These are phyloP conservation scores for Colletotrichum noveboracense DNA, from an alignment of 2,329 filamentous ascomycete species.

Conservation along the genomic window DNA sequence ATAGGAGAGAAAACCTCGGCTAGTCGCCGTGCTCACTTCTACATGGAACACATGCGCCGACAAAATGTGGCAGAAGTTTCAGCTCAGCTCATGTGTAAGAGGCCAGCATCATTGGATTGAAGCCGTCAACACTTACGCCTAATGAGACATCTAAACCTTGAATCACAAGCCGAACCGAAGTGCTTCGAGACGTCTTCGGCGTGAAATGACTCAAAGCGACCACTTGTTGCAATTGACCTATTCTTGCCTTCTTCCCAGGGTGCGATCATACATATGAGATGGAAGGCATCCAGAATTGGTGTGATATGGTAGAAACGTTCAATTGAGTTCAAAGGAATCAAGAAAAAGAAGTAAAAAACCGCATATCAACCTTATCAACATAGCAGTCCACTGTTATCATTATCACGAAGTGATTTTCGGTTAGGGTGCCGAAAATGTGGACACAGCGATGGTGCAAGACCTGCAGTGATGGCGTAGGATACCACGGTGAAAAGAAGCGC, in stretches of 20 bases:
- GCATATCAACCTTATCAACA: neutral
- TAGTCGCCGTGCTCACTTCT: neutral
- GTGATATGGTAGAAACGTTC: neutral
- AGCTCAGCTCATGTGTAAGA: neutral
- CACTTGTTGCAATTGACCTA: rapidly evolving
- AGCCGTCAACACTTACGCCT: neutral
- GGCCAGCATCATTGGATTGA: neutral
- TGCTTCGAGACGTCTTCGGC: too few species aligned
- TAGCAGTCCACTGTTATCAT: neutral
- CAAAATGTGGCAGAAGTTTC: neutral
- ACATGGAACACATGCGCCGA: neutral
- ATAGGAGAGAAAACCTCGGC: neutral
- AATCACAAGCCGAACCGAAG: neutral
- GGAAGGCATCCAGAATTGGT: rapidly evolving
- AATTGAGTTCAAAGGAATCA: rapidly evolving
- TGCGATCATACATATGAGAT: neutral
- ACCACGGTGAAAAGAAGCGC: neutral
- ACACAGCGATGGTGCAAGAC: neutral
- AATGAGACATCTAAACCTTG: neutral
- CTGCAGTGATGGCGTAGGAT: neutral
- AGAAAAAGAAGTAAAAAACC: neutral
- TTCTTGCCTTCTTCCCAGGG: neutral
- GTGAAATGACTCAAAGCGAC: neutral
- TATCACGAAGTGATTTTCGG: neutral
- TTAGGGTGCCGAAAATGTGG: slow-evolving; percentile 1